Evolutionary conservation across 495 filamentous ascomycete species (phyloP).

Genomic region (Chaetomium fimeti): DNA sequence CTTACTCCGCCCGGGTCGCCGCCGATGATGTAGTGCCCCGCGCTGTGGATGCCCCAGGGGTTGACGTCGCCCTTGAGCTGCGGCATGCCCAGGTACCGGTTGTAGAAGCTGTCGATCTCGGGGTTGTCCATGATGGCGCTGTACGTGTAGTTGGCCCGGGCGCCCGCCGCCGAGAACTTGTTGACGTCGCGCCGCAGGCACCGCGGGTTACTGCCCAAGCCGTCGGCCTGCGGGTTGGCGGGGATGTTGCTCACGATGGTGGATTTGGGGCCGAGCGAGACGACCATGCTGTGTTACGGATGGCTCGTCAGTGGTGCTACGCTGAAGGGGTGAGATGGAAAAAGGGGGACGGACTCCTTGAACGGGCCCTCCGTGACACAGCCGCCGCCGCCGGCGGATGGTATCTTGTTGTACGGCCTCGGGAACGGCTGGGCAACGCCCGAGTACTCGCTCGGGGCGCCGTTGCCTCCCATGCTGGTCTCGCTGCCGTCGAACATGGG

Average conservation of each 20-base stretch:
- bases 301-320: conserved; percentile 8
- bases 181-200: conserved; percentile 62
- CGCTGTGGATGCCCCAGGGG: conserved; percentile 55
- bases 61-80: conserved; percentile 40
- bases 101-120: conserved; percentile 51
- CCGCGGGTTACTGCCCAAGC: conserved; percentile 53
- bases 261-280: conserved; percentile 55
- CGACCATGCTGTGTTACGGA: conserved; percentile 33
- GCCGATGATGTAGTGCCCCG: conserved; percentile 61
- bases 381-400: conserved; percentile 57
- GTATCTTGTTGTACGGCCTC: conserved; percentile 27
- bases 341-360: conserved; percentile 17
- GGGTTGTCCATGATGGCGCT: conserved; percentile 36
- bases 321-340: background rate
- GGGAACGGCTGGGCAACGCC: conserved; percentile 14
- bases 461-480: conserved; percentile 37
- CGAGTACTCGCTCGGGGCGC: conserved; percentile 21
- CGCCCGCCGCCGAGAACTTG: conserved; percentile 35
- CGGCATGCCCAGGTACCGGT: conserved; percentile 51
- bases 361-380: conserved; percentile 63
- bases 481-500: conserved; percentile 45
- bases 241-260: conserved; percentile 19
- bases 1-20: conserved; percentile 51
- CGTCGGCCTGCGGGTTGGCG: conserved; percentile 23
- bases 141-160: conserved; percentile 46